These are phyloP conservation scores for Cyberlindnera meyerae DNA, from an alignment of 805 yeast species.

Conservation along the genomic window DNA sequence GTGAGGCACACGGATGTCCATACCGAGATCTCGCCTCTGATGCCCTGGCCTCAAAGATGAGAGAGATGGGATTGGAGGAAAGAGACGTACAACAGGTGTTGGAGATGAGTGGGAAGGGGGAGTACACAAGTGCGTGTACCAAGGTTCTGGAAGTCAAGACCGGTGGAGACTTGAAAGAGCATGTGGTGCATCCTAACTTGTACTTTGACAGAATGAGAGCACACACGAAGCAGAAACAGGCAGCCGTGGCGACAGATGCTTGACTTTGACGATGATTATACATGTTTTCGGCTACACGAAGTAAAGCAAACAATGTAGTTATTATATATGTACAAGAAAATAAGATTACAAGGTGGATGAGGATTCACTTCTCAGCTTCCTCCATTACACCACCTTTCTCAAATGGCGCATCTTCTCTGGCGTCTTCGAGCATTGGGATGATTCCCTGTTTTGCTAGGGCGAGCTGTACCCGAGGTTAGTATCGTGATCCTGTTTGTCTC, in stretches of 20 bases:
- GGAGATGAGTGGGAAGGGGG: slow-evolving; percentile 63
- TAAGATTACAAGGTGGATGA: no score
- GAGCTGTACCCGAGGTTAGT: slow-evolving; percentile 23
- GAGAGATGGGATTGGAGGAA: slow-evolving; percentile 61
- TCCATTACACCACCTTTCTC: slow-evolving; percentile 51
- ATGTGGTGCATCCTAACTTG: slow-evolving; percentile 76
- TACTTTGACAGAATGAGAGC: slow-evolving; percentile 77
- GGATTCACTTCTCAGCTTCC: slow-evolving; percentile 7
- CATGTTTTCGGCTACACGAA: no score
- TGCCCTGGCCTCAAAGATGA: slow-evolving; percentile 49
- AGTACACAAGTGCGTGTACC: slow-evolving; percentile 84
- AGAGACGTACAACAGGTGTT: slow-evolving; percentile 53
- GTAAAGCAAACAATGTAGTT: no score
- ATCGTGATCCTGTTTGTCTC: no score
- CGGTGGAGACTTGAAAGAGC: slow-evolving; percentile 35
- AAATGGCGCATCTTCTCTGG: slow-evolving; percentile 86
- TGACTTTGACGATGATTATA: slow-evolving; percentile 4
- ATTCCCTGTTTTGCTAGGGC: slow-evolving; percentile 70
- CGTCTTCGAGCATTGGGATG: slow-evolving; percentile 79
- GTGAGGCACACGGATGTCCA: slow-evolving; percentile 90
- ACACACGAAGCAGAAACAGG: slow-evolving; percentile 11
- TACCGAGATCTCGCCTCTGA: slow-evolving; percentile 74
- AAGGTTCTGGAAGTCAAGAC: slow-evolving; percentile 77
- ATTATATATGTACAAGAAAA: not conserved
- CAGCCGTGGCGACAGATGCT: slow-evolving; percentile 10